Conservation (phyloP, 805 yeast genomes). For the Kazachstania africana region DNA sequence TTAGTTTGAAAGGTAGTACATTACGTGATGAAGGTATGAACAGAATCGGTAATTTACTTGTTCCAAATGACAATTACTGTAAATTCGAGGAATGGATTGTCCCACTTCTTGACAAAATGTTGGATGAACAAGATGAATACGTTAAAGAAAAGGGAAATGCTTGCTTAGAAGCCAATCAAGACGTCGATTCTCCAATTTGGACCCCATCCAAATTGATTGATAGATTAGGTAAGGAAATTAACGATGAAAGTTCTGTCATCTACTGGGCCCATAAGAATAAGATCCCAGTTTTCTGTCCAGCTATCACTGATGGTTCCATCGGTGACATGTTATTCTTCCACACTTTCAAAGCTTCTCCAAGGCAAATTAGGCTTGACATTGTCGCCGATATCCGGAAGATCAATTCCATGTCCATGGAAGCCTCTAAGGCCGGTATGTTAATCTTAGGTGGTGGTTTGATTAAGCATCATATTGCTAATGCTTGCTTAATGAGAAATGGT, state of each 20-base stretch:
- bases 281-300: slow-evolving; percentile 95
- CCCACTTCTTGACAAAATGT: slow-evolving; percentile 77
- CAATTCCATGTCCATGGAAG: slow-evolving; percentile 91
- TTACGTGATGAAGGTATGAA: slow-evolving; percentile 93
- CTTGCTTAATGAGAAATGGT: slow-evolving; percentile 98
- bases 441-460: slow-evolving; percentile 93
- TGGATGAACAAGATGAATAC: slow-evolving; percentile 76
- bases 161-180: slow-evolving; percentile 40
- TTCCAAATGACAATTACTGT: slow-evolving; percentile 97
- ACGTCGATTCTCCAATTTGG: slow-evolving; percentile 51
- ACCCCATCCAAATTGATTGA: slow-evolving; percentile 90
- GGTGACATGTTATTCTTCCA: slow-evolving; percentile 99
- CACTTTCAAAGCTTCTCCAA: slow-evolving; percentile 89
- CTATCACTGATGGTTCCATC: slow-evolving; percentile 93
- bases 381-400: slow-evolving; percentile 88
- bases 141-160: slow-evolving; percentile 42
- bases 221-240: slow-evolving; percentile 88
- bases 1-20: slow-evolving; percentile 63
- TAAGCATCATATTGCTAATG: slow-evolving; percentile 95
- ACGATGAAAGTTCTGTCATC: slow-evolving; percentile 84
- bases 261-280: slow-evolving; percentile 98
- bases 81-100: slow-evolving; percentile 98
- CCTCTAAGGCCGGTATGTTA: slow-evolving; percentile 89
- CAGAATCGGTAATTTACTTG: slow-evolving; percentile 92
- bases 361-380: slow-evolving; percentile 79